These are phyloP conservation scores for Cornus controversa DNA, from an alignment of 148 eudicot genomes.

Conservation along the genomic window DNA sequence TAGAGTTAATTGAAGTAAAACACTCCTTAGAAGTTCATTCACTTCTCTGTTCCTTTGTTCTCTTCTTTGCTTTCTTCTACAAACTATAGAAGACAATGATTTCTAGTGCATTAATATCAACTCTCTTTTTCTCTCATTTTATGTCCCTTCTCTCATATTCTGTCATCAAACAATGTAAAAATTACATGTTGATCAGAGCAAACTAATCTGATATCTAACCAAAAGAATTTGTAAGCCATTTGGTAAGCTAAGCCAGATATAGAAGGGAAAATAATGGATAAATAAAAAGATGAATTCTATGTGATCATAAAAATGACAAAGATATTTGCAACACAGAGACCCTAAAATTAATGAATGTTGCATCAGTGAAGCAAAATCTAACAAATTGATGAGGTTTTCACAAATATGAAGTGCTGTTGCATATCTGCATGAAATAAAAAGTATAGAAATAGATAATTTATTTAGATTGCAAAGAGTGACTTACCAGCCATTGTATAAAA, in stretches of 20 bases:
- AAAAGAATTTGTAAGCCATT: no score
- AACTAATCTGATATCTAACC: not conserved
- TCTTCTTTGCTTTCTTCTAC: no score
- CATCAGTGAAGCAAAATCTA: not conserved
- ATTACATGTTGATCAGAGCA: not conserved
- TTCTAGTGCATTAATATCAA: no score
- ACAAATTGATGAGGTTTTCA: conserved; percentile 4
- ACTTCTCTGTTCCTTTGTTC: no score
- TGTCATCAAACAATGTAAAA: not conserved
- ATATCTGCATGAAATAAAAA: not conserved
- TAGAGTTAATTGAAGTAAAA: no score
- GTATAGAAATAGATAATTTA: not conserved
- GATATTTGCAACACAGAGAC: not conserved
- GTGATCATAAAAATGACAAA: not conserved
- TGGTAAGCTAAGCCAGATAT: not conserved
- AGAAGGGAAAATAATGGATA: not conserved
- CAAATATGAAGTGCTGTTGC: not conserved
- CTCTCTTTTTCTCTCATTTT: no score
- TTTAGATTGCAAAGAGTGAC: not conserved
- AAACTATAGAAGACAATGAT: no score
- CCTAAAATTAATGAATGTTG: not conserved
- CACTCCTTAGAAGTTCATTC: no score
- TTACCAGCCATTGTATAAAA: conserved; percentile 97
- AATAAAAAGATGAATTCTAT: no score
- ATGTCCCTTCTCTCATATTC: not conserved